Evolutionary conservation across 2,329 filamentous ascomycete genomes (phyloP).

Genomic region (Bipolaris victoriae): DNA sequence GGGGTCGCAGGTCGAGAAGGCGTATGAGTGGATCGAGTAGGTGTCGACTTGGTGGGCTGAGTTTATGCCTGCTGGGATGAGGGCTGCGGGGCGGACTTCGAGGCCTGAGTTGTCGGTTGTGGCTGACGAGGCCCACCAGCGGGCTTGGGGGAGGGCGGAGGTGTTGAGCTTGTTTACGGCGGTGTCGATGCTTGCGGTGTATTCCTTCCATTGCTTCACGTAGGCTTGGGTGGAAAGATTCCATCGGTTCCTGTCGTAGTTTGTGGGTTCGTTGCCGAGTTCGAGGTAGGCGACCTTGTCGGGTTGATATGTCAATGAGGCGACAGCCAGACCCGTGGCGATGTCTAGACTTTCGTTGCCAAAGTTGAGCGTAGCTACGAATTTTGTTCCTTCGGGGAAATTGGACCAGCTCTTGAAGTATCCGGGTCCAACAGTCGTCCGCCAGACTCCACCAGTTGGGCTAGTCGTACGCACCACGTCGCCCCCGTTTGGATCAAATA

Average conservation of each 20-base stretch:
- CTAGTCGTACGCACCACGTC: constrained; percentile 17
- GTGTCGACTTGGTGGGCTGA: constrained; percentile 9
- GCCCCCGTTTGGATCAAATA: constrained; percentile 9
- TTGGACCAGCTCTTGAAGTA: constrained; percentile 20
- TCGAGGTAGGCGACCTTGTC: constrained; percentile 17
- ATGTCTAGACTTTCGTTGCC: constrained; percentile 17
- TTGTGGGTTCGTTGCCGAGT: constrained; percentile 19
- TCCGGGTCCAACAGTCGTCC: constrained; percentile 15
- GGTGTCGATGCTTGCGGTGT: constrained; percentile 11
- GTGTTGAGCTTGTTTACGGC: constrained; percentile 5
- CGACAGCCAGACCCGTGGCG: constrained; percentile 15
- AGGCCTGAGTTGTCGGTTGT: constrained; percentile 18
- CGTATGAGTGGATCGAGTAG: constrained; percentile 18
- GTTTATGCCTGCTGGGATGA: constrained; percentile 18
- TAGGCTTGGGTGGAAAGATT: constrained; percentile 14
- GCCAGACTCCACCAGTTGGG: constrained; percentile 14
- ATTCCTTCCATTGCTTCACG: constrained; percentile 17
- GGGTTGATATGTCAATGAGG: constrained; percentile 12
- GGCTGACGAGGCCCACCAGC: constrained; percentile 22
- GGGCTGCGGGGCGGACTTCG: constrained; percentile 14
- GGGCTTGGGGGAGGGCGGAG: constrained; percentile 5
- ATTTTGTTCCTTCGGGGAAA: constrained; percentile 17
- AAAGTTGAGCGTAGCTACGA: constrained; percentile 20
- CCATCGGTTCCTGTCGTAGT: constrained; percentile 13
- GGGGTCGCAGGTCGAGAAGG: constrained; percentile 15